Conservation (phyloP, 2,329 filamentous ascomycete species). For the Paecilomyces fulvus region DNA sequence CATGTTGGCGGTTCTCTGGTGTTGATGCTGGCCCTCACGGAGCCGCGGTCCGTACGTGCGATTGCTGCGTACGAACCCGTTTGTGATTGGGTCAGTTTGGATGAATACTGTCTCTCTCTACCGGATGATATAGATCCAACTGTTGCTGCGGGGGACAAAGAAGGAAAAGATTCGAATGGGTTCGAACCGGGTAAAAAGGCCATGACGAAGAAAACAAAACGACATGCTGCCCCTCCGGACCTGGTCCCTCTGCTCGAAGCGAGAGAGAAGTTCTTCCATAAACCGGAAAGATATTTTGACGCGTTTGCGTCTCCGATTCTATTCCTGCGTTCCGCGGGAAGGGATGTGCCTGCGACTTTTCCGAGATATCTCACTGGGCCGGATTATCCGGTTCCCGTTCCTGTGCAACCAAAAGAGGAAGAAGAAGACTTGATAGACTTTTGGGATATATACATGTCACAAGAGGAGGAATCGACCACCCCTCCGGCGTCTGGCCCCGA, state of each 20-base stretch:
- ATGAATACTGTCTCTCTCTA: slow-evolving; percentile 28
- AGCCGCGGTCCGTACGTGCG: slow-evolving; percentile 23
- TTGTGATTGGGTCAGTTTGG: slow-evolving; percentile 33
- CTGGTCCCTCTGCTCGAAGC: slow-evolving; percentile 28
- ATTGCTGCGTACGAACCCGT: slow-evolving; percentile 27
- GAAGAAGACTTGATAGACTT: slow-evolving; percentile 4
- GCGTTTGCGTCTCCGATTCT: slow-evolving; percentile 35
- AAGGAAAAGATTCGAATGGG: not conserved
- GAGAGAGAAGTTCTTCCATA: slow-evolving; percentile 27
- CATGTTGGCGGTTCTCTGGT: slow-evolving; percentile 35
- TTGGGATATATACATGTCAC: slow-evolving; percentile 7
- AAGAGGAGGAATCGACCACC: not conserved
- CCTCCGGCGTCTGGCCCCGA: not conserved
- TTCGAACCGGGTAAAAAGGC: not conserved
- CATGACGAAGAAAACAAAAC: slow-evolving; percentile 4
- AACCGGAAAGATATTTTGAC: slow-evolving; percentile 34
- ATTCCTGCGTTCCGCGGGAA: slow-evolving; percentile 34
- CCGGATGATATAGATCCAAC: not conserved
- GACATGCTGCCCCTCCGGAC: slow-evolving; percentile 16
- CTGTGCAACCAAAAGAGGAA: slow-evolving; percentile 9
- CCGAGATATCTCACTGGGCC: slow-evolving; percentile 26
- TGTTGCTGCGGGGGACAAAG: slow-evolving; percentile 3
- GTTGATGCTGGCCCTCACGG: slow-evolving; percentile 35
- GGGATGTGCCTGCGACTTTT: slow-evolving; percentile 27
- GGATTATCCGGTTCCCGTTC: slow-evolving; percentile 24